phyloP scores from a whole-genome alignment of 371 early-diverging fungal species.

The Rhizopus microsporus region DNA sequence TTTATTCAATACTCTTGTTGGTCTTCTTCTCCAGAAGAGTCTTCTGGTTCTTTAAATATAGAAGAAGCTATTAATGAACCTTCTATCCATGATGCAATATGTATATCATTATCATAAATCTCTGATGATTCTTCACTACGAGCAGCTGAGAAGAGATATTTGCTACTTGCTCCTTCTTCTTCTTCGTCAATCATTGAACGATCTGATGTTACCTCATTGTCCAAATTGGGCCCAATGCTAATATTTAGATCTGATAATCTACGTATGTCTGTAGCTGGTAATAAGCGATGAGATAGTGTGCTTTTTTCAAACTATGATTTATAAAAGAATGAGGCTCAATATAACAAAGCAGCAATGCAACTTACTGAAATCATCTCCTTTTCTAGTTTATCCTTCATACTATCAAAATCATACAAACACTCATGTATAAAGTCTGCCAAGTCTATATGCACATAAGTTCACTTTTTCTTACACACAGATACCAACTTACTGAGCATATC shows the following conservation, averaged over 20 bases:
- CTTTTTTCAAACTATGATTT: conserved; percentile 36
- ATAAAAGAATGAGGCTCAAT: not conserved
- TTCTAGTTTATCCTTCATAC: conserved; percentile 45
- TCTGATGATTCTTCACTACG: conserved; percentile 20
- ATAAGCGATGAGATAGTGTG: conserved; percentile 28
- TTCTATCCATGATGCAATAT: conserved; percentile 29
- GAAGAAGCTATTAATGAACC: conserved; percentile 21
- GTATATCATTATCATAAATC: conserved; percentile 21
- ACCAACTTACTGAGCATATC: conserved; percentile 17
- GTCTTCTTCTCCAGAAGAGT: not conserved
- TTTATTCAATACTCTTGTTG: too few species aligned
- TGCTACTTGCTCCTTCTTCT: conserved; percentile 5
- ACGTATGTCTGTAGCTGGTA: conserved; percentile 29
- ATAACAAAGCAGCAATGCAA: not conserved
- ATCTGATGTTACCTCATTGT: conserved; percentile 8
- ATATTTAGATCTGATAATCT: conserved; percentile 50
- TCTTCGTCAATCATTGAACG: conserved; percentile 7
- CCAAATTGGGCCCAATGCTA: conserved; percentile 32
- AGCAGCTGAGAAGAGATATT: not conserved
- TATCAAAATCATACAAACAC: conserved; percentile 35
- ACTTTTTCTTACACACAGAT: not conserved
- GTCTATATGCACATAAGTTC: conserved; percentile 11
- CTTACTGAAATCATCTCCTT: conserved; percentile 24
- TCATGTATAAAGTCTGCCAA: conserved; percentile 34
- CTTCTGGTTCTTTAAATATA: conserved; percentile 21